Conservation (phyloP, 805 yeast genomes). For the Candida easanensis region DNA sequence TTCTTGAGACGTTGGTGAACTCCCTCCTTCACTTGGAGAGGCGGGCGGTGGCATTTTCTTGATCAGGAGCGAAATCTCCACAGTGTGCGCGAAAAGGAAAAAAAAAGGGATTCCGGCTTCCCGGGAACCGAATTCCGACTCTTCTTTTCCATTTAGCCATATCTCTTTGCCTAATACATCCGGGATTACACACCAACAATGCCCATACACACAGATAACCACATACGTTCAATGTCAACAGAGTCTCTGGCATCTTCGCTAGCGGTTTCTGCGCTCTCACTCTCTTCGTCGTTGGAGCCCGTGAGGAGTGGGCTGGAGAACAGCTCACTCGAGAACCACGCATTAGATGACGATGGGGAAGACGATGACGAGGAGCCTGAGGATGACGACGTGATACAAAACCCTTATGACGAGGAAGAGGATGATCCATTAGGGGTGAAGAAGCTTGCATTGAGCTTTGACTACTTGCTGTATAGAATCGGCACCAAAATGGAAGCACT, state of each 20-base stretch:
- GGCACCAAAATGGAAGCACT: conserved; percentile 50
- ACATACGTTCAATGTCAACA: conserved; percentile 1
- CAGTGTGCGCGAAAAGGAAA: too few species aligned
- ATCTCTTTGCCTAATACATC: too few species aligned
- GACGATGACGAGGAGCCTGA: not conserved
- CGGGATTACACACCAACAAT: too few species aligned
- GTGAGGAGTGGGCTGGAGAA: not conserved
- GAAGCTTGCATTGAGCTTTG: conserved; percentile 58
- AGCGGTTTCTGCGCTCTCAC: not conserved
- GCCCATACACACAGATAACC: too few species aligned
- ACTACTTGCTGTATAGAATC: conserved; percentile 61
- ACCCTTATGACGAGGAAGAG: conserved; percentile 26
- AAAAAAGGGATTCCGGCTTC: too few species aligned
- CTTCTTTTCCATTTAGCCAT: not conserved
- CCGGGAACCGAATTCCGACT: not conserved
- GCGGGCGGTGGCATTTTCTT: conserved; percentile 2
- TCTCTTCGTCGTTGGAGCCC: not conserved
- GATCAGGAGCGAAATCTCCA: conserved; percentile 3
- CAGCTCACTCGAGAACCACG: not conserved
- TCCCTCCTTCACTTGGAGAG: not conserved
- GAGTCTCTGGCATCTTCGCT: conserved; percentile 3
- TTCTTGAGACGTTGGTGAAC: not conserved
- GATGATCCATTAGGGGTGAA: conserved; percentile 65
- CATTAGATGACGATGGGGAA: conserved; percentile 1
- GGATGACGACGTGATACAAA: conserved; percentile 2